Evolutionary conservation across 106 monocot species (phyloP), one percentile per base, ranked within the genome.

Genomic region (Triglochin maritima): DNA sequence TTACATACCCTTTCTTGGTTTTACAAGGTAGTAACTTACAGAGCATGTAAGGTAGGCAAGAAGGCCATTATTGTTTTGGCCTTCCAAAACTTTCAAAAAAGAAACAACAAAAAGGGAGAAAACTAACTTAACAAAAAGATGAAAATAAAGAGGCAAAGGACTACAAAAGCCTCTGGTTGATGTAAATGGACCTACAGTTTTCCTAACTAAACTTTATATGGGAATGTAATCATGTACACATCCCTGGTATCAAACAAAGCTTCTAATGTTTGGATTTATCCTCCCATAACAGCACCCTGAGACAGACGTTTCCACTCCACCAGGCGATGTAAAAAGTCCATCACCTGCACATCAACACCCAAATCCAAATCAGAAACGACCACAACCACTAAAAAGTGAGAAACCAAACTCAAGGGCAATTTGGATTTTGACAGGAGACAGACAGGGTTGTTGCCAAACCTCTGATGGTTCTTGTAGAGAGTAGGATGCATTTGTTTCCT

Each of bases 401-500:
- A 41, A 68, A 53, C 41, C 44, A 6, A 49, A 17, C 29, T 29
- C 29, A 29, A 29, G 1, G 29, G 29, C 29, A 29, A 29, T 29
- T 29, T 29, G 29, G 29, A 29, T 29, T 29, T 29, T 29, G 29
- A 29, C 29, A 29, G 29, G 29, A 29, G 29, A 29, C 29, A 29
- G 29, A 29, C 29, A 29, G 29, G 29, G 29, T 29, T 29, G 29
- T 29, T 29, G 29, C 29, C 29, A 29, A 29, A 51, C 87, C 87
- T 87, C 87, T 4, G 79, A 63, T 45, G 87, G 87, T 48, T 87
- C 87, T 71, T 69, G 68, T 16, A 87, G 81, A 68, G 84, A 81
- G 71, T 87, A 87, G 13, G 69, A 76, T 48, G 88, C 88, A 59
- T 78, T 88, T 71, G 88, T 88, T 49, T 88, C 84, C 66, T 82